Conservation (phyloP, 2,329 filamentous ascomycete genomes). For the Aschersonia sp. region DNA sequence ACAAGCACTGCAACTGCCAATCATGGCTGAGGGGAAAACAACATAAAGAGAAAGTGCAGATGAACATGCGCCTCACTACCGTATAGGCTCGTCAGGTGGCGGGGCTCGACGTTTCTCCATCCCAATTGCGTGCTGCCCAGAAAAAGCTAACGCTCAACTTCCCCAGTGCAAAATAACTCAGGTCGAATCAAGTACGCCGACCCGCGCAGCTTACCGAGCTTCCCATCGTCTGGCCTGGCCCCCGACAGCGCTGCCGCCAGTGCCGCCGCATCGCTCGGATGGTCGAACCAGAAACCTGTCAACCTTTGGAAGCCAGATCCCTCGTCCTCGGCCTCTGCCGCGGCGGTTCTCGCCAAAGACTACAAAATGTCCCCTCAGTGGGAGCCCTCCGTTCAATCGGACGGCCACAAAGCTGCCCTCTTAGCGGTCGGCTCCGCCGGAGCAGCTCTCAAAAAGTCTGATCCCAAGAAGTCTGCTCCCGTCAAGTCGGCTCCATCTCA, state of each 20-base stretch:
- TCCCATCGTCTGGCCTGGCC: conserved; percentile 49
- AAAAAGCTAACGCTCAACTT: background rate
- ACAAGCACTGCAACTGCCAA: no score
- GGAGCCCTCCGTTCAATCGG: conserved; percentile 47
- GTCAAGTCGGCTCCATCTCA: conserved; percentile 9
- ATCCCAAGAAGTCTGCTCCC: conserved; percentile 3
- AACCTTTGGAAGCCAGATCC: conserved; percentile 53
- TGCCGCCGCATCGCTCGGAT: conserved; percentile 58
- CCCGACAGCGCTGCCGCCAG: conserved; percentile 48
- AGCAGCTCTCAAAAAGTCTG: conserved; percentile 14
- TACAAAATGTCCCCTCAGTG: conserved; percentile 34
- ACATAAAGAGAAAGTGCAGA: no score
- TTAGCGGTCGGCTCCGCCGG: conserved; percentile 35
- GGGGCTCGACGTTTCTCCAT: no score
- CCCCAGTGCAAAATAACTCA: conserved; percentile 9
- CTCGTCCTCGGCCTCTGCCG: conserved; percentile 32
- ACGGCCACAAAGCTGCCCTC: conserved; percentile 61
- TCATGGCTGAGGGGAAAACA: no score
- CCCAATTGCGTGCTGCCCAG: no score
- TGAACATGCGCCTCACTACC: no score
- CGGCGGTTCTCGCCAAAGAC: conserved; percentile 27
- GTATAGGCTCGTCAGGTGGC: no score
- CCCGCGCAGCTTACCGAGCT: conserved; percentile 60
- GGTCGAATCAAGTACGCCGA: conserved; percentile 54
- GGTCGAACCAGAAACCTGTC: conserved; percentile 50